phyloP scores from a whole-genome alignment of 495 filamentous ascomycete genomes.

The Xylaria curta region DNA sequence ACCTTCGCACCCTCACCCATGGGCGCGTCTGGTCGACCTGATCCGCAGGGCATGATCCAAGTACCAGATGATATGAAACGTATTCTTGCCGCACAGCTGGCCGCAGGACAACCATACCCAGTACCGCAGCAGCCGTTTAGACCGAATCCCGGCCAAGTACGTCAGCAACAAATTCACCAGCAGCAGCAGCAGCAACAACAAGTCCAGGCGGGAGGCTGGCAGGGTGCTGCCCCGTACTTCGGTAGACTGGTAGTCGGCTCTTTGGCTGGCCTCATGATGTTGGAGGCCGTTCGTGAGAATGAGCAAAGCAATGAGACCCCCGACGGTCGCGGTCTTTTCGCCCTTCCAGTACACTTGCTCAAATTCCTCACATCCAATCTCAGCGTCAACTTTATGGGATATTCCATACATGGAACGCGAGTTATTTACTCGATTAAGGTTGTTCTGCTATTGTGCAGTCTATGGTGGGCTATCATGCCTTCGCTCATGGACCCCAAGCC shows the following conservation, averaged over 20 bases:
- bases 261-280: slow-evolving; percentile 87
- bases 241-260: slow-evolving; percentile 90
- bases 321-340: slow-evolving; percentile 72
- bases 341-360: slow-evolving; percentile 66
- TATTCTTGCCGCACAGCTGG: slow-evolving; percentile 60
- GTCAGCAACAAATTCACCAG: slow-evolving; percentile 56
- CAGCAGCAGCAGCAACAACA: slow-evolving; percentile 53
- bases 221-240: slow-evolving; percentile 53
- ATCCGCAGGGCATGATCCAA: slow-evolving; percentile 73
- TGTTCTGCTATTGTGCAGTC: slow-evolving; percentile 65
- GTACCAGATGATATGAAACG: slow-evolving; percentile 79
- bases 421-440: slow-evolving; percentile 61
- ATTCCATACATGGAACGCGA: slow-evolving; percentile 48
- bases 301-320: slow-evolving; percentile 64
- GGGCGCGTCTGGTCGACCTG: slow-evolving; percentile 38
- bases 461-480: slow-evolving; percentile 71
- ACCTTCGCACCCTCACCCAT: slow-evolving; percentile 43
- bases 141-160: slow-evolving; percentile 44
- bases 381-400: slow-evolving; percentile 55
- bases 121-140: slow-evolving; percentile 49
- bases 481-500: slow-evolving; percentile 64
- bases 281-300: slow-evolving; percentile 72
- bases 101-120: slow-evolving; percentile 52
- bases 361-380: slow-evolving; percentile 47
- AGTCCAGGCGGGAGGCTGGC: slow-evolving; percentile 48